Conservation (phyloP, 2,329 filamentous ascomycete genomes). For the Colletotrichum incanum region DNA sequence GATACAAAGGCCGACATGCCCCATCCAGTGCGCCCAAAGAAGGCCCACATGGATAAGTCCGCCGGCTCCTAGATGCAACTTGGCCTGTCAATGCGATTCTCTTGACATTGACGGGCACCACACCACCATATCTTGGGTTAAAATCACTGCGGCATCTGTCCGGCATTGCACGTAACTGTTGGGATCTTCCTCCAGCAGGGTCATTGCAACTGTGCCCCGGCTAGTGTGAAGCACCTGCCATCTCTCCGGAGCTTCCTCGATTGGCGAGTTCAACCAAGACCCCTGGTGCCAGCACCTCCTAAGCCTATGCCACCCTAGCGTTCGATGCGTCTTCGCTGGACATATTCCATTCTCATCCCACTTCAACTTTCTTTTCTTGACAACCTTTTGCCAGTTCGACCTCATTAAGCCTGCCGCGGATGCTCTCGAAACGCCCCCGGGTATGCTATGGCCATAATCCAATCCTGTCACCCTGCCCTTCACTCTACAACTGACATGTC, state of each 20-base stretch:
- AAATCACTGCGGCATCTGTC: constrained; percentile 25
- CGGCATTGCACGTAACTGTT: constrained; percentile 1
- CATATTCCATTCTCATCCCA: constrained; percentile 15
- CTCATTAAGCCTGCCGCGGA: background rate
- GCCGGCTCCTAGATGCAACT: constrained; percentile 12
- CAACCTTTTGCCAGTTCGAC: background rate
- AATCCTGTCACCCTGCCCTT: constrained; percentile 6
- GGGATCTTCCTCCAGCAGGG: constrained; percentile 3
- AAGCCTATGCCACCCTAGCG: constrained; percentile 19
- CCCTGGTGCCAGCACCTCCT: constrained; percentile 21
- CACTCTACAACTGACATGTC: constrained; percentile 29
- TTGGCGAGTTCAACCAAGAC: constrained; percentile 22
- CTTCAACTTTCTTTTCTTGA: constrained; percentile 33
- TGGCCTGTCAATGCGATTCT: constrained; percentile 20
- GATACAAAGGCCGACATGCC: background rate
- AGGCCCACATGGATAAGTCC: background rate
- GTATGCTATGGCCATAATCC: constrained; percentile 8
- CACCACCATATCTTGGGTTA: constrained; percentile 7
- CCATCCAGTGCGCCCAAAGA: background rate
- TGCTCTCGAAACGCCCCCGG: background rate
- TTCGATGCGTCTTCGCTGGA: background rate
- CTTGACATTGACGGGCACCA: constrained; percentile 19
- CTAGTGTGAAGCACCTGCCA: background rate
- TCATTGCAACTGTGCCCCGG: constrained; percentile 8
- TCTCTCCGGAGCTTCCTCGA: constrained; percentile 14